Evolutionary conservation across 345 rosid species (phyloP), one percentile per base, ranked within the genome.

Genomic region (Rhizophora mangle): DNA sequence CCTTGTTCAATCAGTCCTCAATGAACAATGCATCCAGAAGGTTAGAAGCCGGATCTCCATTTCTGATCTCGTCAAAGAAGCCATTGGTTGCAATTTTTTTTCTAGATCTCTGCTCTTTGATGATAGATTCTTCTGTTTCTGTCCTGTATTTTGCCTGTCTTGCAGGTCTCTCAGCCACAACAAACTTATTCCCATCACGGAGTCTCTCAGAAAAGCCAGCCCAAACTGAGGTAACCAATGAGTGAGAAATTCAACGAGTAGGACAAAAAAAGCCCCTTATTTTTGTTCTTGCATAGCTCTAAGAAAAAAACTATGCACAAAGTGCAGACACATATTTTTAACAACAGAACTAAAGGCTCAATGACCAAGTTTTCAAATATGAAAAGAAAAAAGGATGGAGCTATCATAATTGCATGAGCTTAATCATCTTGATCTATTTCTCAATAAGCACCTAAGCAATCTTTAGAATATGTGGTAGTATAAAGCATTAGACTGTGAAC

Each of bases 141-240:
- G 84, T 69, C 71, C 96, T 83, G 79, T 81, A 83, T 60, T 76
- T 89, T 43, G 64, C 81, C 82, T 82, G 93, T 74, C 85, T 89
- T 31, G 64, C 63, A 0, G 90, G 88, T 74, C 57, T 92, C 74
- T 87, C 97, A 2, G 94, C 96, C 61, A 95, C 97, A 70, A 86
- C 70, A 80, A 83, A 95, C 78, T 95, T 95, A 85, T 80, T 87
- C 34, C 98, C 97, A 46, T 92, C 90, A 2, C 91, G 96, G 27
- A 37, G 73, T 80, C 92, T 86, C 80, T 92, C 96, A 22, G 98
- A 72, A 81, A 95, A 88, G 24, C 96, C 96, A 67, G 98, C 98
- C 99, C 99, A 95, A 71, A 92, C 99, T 95, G 92, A 65, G 72
- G 32, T 52, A 26, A 49, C 53, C 32, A 26, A 0, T 15, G 21